Percentiles rank a stretch among this genome's conserved stretches.
Conservation (phyloP, 768 basidiomycete genomes). For the Termitomyces sp. region DNA sequence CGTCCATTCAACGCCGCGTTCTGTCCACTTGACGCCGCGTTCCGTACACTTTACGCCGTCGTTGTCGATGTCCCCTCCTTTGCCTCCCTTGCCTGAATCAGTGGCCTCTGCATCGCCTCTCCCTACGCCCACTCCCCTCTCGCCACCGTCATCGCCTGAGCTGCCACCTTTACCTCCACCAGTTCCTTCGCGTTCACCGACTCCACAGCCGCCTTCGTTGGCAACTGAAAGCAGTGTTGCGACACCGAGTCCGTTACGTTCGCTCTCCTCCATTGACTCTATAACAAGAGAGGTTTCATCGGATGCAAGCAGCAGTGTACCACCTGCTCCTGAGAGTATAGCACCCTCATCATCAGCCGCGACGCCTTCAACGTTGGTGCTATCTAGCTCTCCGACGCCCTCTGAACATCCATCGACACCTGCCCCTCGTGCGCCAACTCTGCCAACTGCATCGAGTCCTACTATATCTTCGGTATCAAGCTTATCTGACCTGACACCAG, state of each 20-base stretch:
- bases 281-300: constrained; percentile 8
- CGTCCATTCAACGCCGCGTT: constrained; percentile 13
- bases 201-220: constrained; percentile 4
- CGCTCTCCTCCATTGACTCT: constrained; percentile 14
- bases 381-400: constrained; percentile 20
- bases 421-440: constrained; percentile 4
- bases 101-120: constrained; percentile 4
- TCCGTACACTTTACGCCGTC: not conserved
- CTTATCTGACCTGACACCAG: constrained; percentile 39
- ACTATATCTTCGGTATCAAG: constrained; percentile 27
- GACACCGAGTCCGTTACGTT: constrained; percentile 31
- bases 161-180: constrained; percentile 23
- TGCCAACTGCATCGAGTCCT: constrained; percentile 14
- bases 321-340: constrained; percentile 5
- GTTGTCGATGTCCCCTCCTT: not conserved
- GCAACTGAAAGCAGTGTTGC: constrained; percentile 21
- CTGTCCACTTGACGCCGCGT: constrained; percentile 29
- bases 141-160: constrained; percentile 22
- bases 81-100: not conserved
- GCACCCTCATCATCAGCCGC: constrained; percentile 15
- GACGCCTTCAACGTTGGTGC: constrained; percentile 16
- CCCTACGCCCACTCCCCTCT: constrained; percentile 22
- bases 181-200: constrained; percentile 12
- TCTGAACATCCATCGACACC: constrained; percentile 19
- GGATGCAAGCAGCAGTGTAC: constrained; percentile 6